phyloP scores from a whole-genome alignment of 169 alveolate genomes.

The Plasmodium cynomolgi region DNA sequence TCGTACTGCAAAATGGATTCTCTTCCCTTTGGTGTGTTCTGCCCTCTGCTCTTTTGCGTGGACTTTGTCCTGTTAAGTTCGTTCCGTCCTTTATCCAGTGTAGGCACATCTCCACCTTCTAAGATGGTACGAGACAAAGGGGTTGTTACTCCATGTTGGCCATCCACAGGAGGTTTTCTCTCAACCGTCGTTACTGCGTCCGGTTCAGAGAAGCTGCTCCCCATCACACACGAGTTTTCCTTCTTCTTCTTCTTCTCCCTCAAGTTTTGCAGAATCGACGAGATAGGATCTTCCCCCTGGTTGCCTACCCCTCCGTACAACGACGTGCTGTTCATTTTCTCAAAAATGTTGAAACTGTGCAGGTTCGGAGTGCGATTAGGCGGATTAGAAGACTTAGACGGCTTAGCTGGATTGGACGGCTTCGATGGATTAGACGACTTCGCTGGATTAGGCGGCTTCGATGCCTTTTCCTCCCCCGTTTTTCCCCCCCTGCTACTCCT shows the following conservation, averaged over 20 bases:
- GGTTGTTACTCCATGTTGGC: not conserved
- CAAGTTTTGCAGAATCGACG: conserved; percentile 12
- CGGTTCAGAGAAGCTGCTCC: not conserved
- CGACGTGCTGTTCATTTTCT: conserved; percentile 64
- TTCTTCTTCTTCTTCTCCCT: conserved; percentile 35
- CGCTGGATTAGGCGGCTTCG: no score
- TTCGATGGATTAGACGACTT: no score
- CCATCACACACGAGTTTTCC: not conserved
- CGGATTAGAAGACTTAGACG: no score
- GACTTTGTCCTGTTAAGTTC: not conserved
- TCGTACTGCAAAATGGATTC: conserved; percentile 5
- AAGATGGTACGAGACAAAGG: not conserved
- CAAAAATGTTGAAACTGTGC: conserved; percentile 36
- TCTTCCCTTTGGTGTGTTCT: not conserved
- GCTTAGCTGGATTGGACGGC: no score
- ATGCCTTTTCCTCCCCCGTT: conserved; percentile 21
- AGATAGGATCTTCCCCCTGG: not conserved
- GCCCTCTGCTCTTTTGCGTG: not conserved
- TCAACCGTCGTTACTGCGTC: not conserved
- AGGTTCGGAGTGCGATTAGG: conserved; percentile 1
- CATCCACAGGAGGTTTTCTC: not conserved
- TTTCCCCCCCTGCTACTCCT: conserved; percentile 43
- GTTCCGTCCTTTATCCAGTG: not conserved
- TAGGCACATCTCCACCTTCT: not conserved
- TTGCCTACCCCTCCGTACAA: conserved; percentile 8